Evolutionary conservation across 768 basidiomycete species (phyloP), one percentile per base, ranked within the genome.

Genomic region (Tulasnella sp.): DNA sequence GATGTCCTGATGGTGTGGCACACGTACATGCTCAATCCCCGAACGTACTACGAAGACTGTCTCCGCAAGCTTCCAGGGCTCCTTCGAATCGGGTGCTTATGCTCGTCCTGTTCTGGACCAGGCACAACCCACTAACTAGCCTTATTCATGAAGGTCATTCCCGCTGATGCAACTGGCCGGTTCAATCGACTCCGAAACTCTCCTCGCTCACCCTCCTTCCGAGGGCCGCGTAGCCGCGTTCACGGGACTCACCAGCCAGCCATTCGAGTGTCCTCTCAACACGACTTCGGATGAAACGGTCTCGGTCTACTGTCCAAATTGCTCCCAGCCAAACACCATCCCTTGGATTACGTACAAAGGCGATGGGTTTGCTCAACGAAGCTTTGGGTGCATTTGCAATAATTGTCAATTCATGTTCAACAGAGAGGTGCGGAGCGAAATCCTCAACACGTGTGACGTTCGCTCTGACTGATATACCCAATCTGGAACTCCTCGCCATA

Each of bases 1-100:
- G 83, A 84, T 37, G 83, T 83, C 24, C 54, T 77, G 2, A 80
- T 83, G 74, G 80, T 82, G 3, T 81, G 82, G 81, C 83, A 84
- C 41, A 24, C 80, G 8, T 83, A 80, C 44, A 31, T 75, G 28
- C 82, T 83, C 40, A 83, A 84, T 40, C 84, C 84, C 1, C 41
- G 79, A 37, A 78, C 42, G 24, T 83, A 83, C 58, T 80, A 81
- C 31, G 58, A 60, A 31, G 58, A 60, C n/a, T 60, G 58, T 60
- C 58, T 60, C 8, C 31, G 9, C 24, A 74, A 46, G 73, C 37
- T 74, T 46, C 44, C 44, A 24, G 73, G 44, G 4, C 73, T 74
- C 16, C 40, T 46, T 31, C 41, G 73, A 42, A 28, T 41, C 79
- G 79, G 28, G 40, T 81, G 22, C 12, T 2, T 58, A 8, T 50